phyloP scores from a whole-genome alignment of 768 basidiomycete species.

The Suillus clintonianus region DNA sequence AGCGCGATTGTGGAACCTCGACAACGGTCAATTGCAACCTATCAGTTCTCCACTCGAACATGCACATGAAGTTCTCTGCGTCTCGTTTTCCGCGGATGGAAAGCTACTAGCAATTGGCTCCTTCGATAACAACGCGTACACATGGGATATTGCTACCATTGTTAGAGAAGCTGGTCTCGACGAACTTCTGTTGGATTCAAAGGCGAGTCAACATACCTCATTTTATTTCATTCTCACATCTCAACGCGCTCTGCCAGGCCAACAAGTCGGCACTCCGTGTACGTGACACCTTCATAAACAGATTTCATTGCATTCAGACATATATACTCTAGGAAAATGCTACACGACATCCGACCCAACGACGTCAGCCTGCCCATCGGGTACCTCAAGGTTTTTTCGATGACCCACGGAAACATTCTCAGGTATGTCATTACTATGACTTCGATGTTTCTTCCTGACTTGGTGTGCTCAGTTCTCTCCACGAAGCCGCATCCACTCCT shows the following conservation, averaged over 20 bases:
- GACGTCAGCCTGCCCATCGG: no score
- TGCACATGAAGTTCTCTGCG: no score
- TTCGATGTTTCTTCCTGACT: neutral
- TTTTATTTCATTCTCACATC: neutral
- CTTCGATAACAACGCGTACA: no score
- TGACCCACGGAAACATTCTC: neutral
- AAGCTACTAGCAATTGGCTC: no score
- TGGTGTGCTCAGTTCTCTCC: neutral
- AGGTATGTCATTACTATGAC: neutral
- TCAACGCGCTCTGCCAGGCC: neutral
- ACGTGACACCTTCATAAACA: neutral
- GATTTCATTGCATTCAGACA: neutral
- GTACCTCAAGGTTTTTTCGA: no score
- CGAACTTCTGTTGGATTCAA: neutral
- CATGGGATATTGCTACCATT: no score
- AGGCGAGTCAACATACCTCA: neutral
- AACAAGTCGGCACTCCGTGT: neutral
- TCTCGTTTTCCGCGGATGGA: no score
- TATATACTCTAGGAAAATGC: no score
- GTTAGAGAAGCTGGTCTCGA: no score
- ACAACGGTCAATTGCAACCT: neutral
- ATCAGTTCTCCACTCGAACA: slow-evolving; percentile 3
- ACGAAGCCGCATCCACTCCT: no score
- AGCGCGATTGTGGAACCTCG: slow-evolving; percentile 9
- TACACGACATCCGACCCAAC: no score